Evolutionary conservation across 768 basidiomycete genomes (phyloP), one percentile per base, ranked within the genome.

Genomic region (Psilocybe tampanensis): DNA sequence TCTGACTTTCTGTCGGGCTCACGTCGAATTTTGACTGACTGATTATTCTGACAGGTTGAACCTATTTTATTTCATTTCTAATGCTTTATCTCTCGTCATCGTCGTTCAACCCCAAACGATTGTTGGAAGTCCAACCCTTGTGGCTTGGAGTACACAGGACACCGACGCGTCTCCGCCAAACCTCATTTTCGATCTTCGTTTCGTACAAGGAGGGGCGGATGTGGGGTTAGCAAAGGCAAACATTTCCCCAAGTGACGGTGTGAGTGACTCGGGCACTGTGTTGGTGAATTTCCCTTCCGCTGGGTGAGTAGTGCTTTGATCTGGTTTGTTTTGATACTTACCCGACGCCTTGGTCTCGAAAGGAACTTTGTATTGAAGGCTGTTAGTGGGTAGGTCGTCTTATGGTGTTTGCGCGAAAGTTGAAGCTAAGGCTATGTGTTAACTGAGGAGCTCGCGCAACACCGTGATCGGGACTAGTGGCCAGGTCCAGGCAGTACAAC

Each of bases 401-500:
- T 45, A 24, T 18, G 18, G n/a, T 1, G 19, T 22, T 48, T 26
- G 9, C 26, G 41, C 26, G 29, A 23, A n/a, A 34, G n/a, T 21
- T 24, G 33, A 18, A 23, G 6, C 24, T 18, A 32, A 47, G 23
- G 41, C 12, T 19, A 13, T 47, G 9, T 17, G 44, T 47, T 22
- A 13, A 24, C 52, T 52, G 36, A 60, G 52, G 52, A 66, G 62
- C 42, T 60, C 60, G 41, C 54, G 56, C 17, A 56, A 58, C 33
- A 64, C 54, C 2, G 19, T 54, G n/a, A 51, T 63, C 32, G 64
- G 64, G n/a, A 60, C 54, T 9, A 66, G 64, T 36, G 61, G 60
- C 36, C 32, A 43, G 8, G 56, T 66, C 9, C 42, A 19, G 6
- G 60, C 58, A 22, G 33, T 66, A 26, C 26, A 50, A n/a, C 13